phyloP scores from a whole-genome alignment of 331 rosid species.

The Pyracantha coccinea region DNA sequence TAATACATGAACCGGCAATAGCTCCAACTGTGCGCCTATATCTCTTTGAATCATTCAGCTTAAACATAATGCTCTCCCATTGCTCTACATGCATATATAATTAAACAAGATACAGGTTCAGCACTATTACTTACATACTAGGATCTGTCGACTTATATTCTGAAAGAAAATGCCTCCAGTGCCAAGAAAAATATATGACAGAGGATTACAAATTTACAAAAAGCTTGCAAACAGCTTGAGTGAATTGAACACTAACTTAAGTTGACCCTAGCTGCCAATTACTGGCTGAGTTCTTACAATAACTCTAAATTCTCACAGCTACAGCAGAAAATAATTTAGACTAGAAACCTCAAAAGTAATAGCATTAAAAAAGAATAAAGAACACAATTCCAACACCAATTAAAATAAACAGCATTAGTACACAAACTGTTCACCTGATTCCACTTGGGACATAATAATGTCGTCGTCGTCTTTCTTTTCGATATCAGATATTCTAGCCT shows the following conservation, averaged over 20 bases:
- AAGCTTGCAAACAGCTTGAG: neutral
- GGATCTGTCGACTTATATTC: neutral
- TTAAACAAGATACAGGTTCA: conserved; percentile 1
- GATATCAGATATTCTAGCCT: conserved; percentile 34
- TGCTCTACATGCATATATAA: conserved; percentile 44
- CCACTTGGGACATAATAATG: conserved; percentile 8
- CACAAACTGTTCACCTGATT: conserved; percentile 27
- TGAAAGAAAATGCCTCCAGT: neutral
- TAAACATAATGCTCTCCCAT: conserved; percentile 64
- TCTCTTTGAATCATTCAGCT: conserved; percentile 76
- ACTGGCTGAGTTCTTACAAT: neutral
- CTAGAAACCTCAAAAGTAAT: neutral
- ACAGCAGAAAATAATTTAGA: neutral
- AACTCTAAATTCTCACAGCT: neutral
- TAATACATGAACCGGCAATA: conserved; percentile 69
- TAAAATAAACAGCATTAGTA: neutral
- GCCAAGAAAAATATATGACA: neutral
- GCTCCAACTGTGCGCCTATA: conserved; percentile 84
- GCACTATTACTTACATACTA: neutral
- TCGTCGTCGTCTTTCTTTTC: conserved; percentile 24
- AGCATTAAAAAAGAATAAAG: neutral
- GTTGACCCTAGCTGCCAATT: neutral
- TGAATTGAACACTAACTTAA: neutral
- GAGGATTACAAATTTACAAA: too few relatives aligned
- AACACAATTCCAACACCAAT: neutral